A percentile compares a stretch with the other conserved stretches of the same genome.
Conservation (phyloP, 2,329 filamentous ascomycete species). For the Camillea tinctor region DNA sequence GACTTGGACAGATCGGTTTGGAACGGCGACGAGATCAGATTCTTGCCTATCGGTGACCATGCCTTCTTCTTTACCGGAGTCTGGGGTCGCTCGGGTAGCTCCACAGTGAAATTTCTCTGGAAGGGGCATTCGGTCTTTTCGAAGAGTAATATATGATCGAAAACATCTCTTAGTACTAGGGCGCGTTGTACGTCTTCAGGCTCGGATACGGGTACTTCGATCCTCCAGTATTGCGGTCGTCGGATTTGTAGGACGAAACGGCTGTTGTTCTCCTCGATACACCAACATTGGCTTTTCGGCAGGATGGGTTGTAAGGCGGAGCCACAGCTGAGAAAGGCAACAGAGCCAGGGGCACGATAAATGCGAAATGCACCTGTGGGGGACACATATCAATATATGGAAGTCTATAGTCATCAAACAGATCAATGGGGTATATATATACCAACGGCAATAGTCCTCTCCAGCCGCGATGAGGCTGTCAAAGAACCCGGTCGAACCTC, state of each 20-base stretch:
- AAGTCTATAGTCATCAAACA: background rate
- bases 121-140: conserved; percentile 90
- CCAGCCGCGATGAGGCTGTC: conserved; percentile 31
- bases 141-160: conserved; percentile 75
- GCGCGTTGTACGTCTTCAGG: conserved; percentile 64
- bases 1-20: conserved; percentile 20
- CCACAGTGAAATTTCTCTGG: conserved; percentile 70
- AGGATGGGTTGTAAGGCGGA: conserved; percentile 82
- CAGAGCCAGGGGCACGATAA: conserved; percentile 81
- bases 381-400: background rate
- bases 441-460: conserved; percentile 72
- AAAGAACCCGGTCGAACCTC: conserved; percentile 33
- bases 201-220: conserved; percentile 72
- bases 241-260: conserved; percentile 85
- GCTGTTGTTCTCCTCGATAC: conserved; percentile 76
- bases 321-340: conserved; percentile 85
- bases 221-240: conserved; percentile 82
- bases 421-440: conserved; percentile 16
- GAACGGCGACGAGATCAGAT: conserved; percentile 38
- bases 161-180: conserved; percentile 64
- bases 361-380: conserved; percentile 69
- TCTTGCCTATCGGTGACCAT: conserved; percentile 60
- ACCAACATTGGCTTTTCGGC: conserved; percentile 91
- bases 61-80: conserved; percentile 66
- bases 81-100: conserved; percentile 67